Evolutionary conservation across 768 basidiomycete genomes (phyloP), one percentile per base, ranked within the genome.

Genomic region (Boletus reticuloceps): DNA sequence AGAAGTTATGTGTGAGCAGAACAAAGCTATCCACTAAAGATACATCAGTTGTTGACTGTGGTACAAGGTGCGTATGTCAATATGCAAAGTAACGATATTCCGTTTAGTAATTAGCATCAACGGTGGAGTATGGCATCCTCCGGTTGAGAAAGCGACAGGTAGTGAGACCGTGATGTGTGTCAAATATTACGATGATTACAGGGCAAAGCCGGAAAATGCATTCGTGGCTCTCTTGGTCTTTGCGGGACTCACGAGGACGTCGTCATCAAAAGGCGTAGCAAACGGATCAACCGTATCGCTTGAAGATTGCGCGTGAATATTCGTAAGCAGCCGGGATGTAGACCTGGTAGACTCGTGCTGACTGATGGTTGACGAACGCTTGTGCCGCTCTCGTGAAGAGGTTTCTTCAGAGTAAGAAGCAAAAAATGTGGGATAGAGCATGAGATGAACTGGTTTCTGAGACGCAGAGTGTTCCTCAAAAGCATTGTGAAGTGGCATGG

Each of bases 241-340:
- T 4, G 58, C 52, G 14, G 72, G 64, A 37, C 59, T 59, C 46
- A 60, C 64, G 34, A 75, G 69, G 54, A 80, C 76, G 65, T 88
- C 86, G 64, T 89, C 88, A 68, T 91, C 89, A 69, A 91, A 91
- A 9, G 89, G 89, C 48, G 88, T 89, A 54, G 82, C 79, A 64
- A 91, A 91, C 50, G 88, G 89, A 64, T 82, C 68, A 44, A 64
- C 57, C 44, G 56, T 31, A 10, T 55, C 62, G 46, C 56, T 54
- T 47, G 78, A 72, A 59, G 75, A 68, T 56, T 75, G 73, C n/a
- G 75, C 73, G 62, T 78, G 69, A 22, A 72, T 74, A 25, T 74
- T 65, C 50, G 79, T 78, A 58, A 79, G 69, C 53, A 78, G 70
- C 40, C 77, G 72, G 47, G 79, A 78, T 37, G 79, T 72, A 13